These are phyloP conservation scores for Phytopythium litorale DNA, from an alignment of 352 stramenopile species.

Conservation along the genomic window DNA sequence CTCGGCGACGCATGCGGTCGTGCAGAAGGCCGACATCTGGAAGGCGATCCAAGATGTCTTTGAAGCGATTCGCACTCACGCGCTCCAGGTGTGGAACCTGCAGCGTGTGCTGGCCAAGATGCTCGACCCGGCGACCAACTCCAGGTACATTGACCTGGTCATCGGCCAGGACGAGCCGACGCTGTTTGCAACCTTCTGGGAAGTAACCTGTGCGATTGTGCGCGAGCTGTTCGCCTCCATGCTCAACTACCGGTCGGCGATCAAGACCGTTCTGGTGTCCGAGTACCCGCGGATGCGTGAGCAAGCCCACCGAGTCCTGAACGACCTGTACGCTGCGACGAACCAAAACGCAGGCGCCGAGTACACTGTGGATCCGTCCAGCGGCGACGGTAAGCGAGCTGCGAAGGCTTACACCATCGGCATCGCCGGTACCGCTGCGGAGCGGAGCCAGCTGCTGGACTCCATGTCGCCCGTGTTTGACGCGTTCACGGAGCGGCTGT, in stretches of 20 bases:
- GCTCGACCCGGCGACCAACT: conserved; percentile 34
- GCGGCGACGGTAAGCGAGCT: background rate
- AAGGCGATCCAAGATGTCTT: conserved; percentile 80
- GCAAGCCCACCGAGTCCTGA: conserved; percentile 60
- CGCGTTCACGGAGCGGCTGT: conserved; percentile 63
- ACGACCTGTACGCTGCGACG: conserved; percentile 55
- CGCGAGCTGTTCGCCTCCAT: conserved; percentile 65
- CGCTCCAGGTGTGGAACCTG: conserved; percentile 84
- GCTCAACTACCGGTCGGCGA: conserved; percentile 44
- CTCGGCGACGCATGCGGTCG: conserved; percentile 14
- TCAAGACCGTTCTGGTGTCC: conserved; percentile 70
- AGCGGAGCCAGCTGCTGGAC: conserved; percentile 69
- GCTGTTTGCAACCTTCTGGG: conserved; percentile 83
- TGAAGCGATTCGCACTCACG: conserved; percentile 56
- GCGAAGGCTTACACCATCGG: conserved; percentile 11
- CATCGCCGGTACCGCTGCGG: conserved; percentile 33
- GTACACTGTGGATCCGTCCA: conserved; percentile 13
- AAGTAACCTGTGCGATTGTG: conserved; percentile 76
- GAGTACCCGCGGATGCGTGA: conserved; percentile 80
- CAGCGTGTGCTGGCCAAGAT: conserved; percentile 85
- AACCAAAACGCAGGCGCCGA: conserved; percentile 24
- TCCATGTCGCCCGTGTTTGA: conserved; percentile 64
- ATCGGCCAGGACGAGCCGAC: conserved; percentile 70
- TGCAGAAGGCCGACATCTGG: conserved; percentile 75
- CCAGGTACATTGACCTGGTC: conserved; percentile 68